These are phyloP conservation scores for Plasmodium vivax DNA, from an alignment of 169 alveolate genomes.

Conservation along the genomic window DNA sequence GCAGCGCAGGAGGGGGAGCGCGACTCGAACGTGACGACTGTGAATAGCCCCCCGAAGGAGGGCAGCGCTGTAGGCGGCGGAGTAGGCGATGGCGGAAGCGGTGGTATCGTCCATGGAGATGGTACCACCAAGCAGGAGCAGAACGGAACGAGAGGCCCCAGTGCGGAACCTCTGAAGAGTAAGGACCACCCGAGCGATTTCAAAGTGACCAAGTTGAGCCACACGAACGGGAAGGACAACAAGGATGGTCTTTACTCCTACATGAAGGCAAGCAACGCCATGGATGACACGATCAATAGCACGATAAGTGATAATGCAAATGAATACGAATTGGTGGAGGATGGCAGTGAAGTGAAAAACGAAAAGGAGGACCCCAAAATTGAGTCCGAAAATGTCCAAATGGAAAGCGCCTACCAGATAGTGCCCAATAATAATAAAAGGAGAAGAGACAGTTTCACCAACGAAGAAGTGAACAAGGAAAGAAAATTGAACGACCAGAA, in stretches of 20 bases:
- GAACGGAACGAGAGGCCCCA: not conserved
- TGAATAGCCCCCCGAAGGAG: not conserved
- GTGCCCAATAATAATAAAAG: constrained; percentile 18
- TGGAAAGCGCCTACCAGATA: not conserved
- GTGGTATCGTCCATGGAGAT: not conserved
- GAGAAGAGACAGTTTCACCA: constrained; percentile 6
- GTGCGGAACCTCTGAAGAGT: not conserved
- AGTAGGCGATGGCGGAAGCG: not conserved
- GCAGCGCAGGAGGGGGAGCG: not conserved
- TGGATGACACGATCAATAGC: not conserved
- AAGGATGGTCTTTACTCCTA: not conserved
- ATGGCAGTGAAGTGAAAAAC: not conserved
- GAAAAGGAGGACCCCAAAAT: not conserved
- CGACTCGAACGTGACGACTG: not conserved
- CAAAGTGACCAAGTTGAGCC: not conserved
- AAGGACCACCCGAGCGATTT: not conserved
- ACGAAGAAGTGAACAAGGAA: constrained; percentile 45
- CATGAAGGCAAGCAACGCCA: not conserved
- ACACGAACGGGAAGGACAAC: not conserved
- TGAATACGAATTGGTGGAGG: not conserved
- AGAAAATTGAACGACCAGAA: constrained; percentile 6
- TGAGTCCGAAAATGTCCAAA: not conserved
- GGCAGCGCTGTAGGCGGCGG: not conserved
- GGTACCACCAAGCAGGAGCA: not conserved
- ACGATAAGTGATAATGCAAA: not conserved